These are phyloP conservation scores for Eragrostis tef DNA, from an alignment of 202 grass and related monocot species.

Conservation along the genomic window DNA sequence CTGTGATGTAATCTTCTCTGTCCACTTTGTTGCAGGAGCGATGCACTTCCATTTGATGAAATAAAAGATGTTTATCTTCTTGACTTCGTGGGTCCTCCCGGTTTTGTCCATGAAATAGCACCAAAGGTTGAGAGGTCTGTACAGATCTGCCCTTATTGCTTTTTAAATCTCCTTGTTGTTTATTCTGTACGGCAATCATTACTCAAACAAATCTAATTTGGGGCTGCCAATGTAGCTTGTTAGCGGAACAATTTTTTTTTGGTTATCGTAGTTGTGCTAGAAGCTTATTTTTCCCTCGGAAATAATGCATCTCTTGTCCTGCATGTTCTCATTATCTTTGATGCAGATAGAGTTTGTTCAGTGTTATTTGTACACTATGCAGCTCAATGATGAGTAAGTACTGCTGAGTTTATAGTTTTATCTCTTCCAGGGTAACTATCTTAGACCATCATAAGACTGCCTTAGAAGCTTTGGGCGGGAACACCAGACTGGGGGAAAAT, in stretches of 20 bases:
- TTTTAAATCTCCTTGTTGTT: background rate
- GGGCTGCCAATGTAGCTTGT: background rate
- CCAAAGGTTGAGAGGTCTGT: constrained; percentile 70
- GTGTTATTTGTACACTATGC: background rate
- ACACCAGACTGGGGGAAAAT: constrained; percentile 59
- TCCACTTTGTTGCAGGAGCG: constrained; percentile 49
- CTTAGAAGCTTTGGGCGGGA: constrained; percentile 63
- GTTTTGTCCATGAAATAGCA: constrained; percentile 79
- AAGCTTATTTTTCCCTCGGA: background rate
- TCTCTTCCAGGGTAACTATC: constrained; percentile 74
- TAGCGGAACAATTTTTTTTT: background rate
- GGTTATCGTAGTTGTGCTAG: background rate
- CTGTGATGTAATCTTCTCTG: background rate
- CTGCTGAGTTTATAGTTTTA: background rate
- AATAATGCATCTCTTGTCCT: background rate
- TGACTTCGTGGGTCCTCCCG: constrained; percentile 82
- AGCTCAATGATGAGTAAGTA: background rate
- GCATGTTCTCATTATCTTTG: background rate
- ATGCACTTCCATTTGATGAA: constrained; percentile 77
- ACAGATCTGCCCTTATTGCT: background rate
- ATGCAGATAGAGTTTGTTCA: background rate
- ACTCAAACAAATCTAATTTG: background rate
- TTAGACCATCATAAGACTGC: constrained; percentile 98
- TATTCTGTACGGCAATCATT: background rate
- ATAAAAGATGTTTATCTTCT: constrained; percentile 86